phyloP scores from a whole-genome alignment of 805 yeast species.

The Ogataea allantospora region DNA sequence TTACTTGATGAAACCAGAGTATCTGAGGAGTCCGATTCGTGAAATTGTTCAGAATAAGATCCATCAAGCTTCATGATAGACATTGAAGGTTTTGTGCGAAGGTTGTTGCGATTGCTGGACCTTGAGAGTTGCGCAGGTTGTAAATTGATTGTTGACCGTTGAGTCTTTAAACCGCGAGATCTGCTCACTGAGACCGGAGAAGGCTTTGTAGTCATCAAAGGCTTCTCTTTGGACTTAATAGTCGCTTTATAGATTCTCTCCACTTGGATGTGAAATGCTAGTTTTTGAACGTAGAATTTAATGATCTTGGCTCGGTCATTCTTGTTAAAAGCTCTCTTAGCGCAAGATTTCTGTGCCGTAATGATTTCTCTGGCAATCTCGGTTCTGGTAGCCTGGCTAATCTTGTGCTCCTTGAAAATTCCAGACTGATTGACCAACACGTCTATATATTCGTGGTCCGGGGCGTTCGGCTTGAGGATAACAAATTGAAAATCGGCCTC shows the following conservation, averaged over 20 bases:
- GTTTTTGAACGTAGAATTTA: conserved; percentile 42
- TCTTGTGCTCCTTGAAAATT: conserved; percentile 56
- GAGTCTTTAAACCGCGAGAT: conserved; percentile 16
- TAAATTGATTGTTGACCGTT: conserved; percentile 14
- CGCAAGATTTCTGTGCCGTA: conserved; percentile 17
- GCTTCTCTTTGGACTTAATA: conserved; percentile 26
- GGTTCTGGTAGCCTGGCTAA: conserved; percentile 38
- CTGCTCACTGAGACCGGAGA: conserved; percentile 5
- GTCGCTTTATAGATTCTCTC: conserved; percentile 58
- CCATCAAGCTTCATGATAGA: conserved; percentile 25
- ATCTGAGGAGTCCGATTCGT: conserved; percentile 15
- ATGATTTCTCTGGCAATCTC: conserved; percentile 39
- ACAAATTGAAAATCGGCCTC: conserved; percentile 34
- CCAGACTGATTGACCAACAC: conserved; percentile 44
- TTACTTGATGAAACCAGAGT: conserved; percentile 15
- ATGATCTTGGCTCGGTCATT: conserved; percentile 47
- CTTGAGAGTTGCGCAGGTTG: conserved; percentile 1
- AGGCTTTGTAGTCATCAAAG: conserved; percentile 2
- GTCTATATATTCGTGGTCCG: conserved; percentile 45
- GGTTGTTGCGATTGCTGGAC: conserved; percentile 11
- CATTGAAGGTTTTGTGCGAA: conserved; percentile 26
- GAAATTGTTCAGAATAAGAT: conserved; percentile 9
- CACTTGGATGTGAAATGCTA: conserved; percentile 66
- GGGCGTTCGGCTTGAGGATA: conserved; percentile 40
- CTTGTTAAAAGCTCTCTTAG: conserved; percentile 27